These are phyloP conservation scores for Thalassia testudinum DNA, from an alignment of 116 monocot species.

Conservation along the genomic window DNA sequence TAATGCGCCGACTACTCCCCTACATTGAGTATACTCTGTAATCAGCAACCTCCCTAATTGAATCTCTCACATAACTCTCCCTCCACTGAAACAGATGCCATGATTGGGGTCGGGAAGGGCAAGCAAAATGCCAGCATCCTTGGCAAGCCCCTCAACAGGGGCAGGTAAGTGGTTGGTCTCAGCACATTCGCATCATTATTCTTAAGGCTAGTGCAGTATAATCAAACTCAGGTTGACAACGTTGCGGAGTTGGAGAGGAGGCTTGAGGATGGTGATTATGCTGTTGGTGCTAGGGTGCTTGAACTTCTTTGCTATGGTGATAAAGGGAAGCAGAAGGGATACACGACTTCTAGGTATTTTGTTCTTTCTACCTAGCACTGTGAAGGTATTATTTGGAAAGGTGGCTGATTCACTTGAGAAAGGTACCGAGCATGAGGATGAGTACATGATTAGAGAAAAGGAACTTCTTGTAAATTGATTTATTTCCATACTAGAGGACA, in stretches of 20 bases:
- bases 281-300: constrained; percentile 90
- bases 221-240: constrained; percentile 94
- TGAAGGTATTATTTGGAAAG: constrained; percentile 96
- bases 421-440: constrained; percentile 99
- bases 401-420: constrained; percentile 98
- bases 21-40: neutral
- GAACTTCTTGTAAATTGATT: constrained; percentile 94
- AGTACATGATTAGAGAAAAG: constrained; percentile 99
- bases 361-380: constrained; percentile 91
- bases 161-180: constrained; percentile 63
- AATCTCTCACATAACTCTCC: too few species aligned
- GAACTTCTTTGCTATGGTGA: constrained; percentile 96
- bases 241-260: constrained; percentile 83
- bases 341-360: constrained; percentile 72
- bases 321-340: constrained; percentile 96
- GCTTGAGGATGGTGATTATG: constrained; percentile 96
- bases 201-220: constrained; percentile 91
- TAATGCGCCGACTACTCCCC: neutral
- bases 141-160: constrained; percentile 85
- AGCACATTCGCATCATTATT: constrained; percentile 97
- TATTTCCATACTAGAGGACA: constrained; percentile 96
- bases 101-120: constrained; percentile 83
- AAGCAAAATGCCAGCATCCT: constrained; percentile 87
- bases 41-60: neutral
- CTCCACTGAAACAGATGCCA: too few species aligned